These are phyloP conservation scores for Fomitiporia mediterranea DNA, from an alignment of 1,284 basidiomycete genomes.

Conservation along the genomic window DNA sequence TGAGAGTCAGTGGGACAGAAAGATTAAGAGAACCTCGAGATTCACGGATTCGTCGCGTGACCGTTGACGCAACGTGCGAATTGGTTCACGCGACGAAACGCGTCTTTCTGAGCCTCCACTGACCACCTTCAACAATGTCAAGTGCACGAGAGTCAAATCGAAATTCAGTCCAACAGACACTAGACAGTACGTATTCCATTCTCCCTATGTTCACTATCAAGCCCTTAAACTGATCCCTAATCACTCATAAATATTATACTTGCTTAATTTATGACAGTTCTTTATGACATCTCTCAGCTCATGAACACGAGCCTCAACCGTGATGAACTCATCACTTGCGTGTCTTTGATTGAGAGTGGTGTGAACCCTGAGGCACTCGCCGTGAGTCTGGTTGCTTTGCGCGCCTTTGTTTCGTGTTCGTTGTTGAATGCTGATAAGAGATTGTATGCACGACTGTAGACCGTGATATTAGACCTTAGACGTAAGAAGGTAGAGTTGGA, in stretches of 20 bases:
- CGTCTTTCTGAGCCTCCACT: neutral
- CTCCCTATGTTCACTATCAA: neutral
- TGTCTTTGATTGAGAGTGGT: constrained; percentile 80
- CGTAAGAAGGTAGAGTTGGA: constrained; percentile 49
- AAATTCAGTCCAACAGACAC: constrained; percentile 70
- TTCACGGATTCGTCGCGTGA: too few relatives aligned
- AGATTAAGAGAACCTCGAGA: too few relatives aligned
- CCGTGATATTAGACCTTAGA: constrained; percentile 70
- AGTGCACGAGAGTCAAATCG: constrained; percentile 51
- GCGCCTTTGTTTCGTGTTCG: neutral
- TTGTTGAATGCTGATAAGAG: neutral
- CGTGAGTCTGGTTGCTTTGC: too few relatives aligned
- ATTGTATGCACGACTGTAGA: too few relatives aligned
- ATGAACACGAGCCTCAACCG: constrained; percentile 79
- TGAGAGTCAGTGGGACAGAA: too few relatives aligned
- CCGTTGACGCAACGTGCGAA: neutral
- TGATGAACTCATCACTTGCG: constrained; percentile 77
- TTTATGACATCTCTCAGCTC: constrained; percentile 79
- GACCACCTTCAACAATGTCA: constrained; percentile 8
- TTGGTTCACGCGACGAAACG: neutral
- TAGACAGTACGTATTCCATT: constrained; percentile 59
- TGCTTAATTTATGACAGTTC: constrained; percentile 41
- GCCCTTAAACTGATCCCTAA: too few relatives aligned
- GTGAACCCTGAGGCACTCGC: constrained; percentile 84
- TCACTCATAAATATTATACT: constrained; percentile 10